A percentile compares a stretch with the other conserved stretches of the same genome.
phyloP scores from a whole-genome alignment of 2,329 filamentous ascomycete species.

The Akanthomyces muscarius region DNA sequence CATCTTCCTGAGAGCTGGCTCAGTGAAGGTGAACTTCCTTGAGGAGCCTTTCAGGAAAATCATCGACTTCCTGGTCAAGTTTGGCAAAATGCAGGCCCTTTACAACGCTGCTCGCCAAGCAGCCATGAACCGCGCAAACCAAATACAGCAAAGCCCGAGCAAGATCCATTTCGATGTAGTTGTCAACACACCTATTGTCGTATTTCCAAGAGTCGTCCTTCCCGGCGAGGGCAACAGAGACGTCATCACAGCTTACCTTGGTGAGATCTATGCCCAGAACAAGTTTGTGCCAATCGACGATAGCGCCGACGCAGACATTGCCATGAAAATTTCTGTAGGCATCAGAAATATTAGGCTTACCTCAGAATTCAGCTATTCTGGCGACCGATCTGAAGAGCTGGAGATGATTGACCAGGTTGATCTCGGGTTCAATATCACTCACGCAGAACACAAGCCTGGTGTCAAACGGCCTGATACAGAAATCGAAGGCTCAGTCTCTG shows the following conservation, averaged over 20 bases:
- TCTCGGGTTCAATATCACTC: constrained; percentile 85
- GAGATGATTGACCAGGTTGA: constrained; percentile 98
- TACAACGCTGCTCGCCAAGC: constrained; percentile 96
- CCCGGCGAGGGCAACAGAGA: constrained; percentile 71
- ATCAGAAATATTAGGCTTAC: constrained; percentile 90
- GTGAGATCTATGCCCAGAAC: constrained; percentile 96
- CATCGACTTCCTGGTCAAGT: constrained; percentile 95
- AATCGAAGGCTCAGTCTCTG: constrained; percentile 86
- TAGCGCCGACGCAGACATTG: constrained; percentile 64
- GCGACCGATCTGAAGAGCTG: constrained; percentile 72
- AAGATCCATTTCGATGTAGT: constrained; percentile 93
- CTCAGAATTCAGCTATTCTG: constrained; percentile 78
- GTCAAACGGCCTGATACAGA: constrained; percentile 84
- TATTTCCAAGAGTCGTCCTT: constrained; percentile 78
- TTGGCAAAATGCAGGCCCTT: constrained; percentile 98
- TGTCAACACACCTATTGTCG: constrained; percentile 90
- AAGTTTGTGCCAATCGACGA: constrained; percentile 84
- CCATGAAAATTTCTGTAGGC: constrained; percentile 86
- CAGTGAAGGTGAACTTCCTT: constrained; percentile 93
- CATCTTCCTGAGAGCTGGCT: constrained; percentile 84
- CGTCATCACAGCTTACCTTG: constrained; percentile 84
- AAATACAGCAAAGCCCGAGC: constrained; percentile 84
- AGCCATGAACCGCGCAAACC: constrained; percentile 86
- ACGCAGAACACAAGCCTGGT: constrained; percentile 78
- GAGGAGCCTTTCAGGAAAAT: constrained; percentile 98